Base-by-base conservation (phyloP, 2,329 filamentous ascomycete species). In the Juglanconis juglandina region DNA sequence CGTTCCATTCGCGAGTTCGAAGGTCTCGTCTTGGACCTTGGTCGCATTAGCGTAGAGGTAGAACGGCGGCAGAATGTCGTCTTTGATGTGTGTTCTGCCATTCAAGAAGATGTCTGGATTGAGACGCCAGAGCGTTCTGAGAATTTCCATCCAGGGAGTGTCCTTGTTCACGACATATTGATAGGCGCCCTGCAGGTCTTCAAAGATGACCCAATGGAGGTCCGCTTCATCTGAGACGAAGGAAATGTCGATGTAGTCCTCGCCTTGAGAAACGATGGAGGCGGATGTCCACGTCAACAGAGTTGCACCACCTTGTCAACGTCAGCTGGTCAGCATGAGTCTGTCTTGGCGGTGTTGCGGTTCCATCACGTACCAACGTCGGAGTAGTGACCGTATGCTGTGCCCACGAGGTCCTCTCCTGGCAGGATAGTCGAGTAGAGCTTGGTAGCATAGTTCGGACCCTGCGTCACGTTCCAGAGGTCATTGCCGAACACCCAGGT, bases 21-120 rank as follows among this genome's bases (percentile, higher is more conserved):
- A 83, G 1, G 81, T 83, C 70, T 83, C 79, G 67, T 83, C 81
- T 64, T 82, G 79, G 4, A 83, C 77, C 49, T 81, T 81, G 11
- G 76, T 80, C 10, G 74, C 72, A 5, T 66, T 68, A 3, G 71
- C 59, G 59, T 81, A 81, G 46, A 80, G 75, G 2, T 69, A 67
- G 6, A 81, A 69, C 0, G 75, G 68, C 0, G 80, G 80, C 6
- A 83, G 69, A 1, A 69, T 65, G 30, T 75, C 79, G 59, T 82
- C 78, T 35, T 76, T 77, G 33, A 77, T 66, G 47, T 76, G 73
- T 0, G 77, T 82, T 44, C 74, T 72, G 1, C 78, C 80, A 53
- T 74, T 74, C 1, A 77, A 70, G 59, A 83, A 83, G 0, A 77
- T 78, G 0, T 68, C 68, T 58, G 81, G 81, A 56, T 80, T 79